These are phyloP conservation scores for Phytomonas sp. DNA, from an alignment of 208 protist species.

Conservation along the genomic window DNA sequence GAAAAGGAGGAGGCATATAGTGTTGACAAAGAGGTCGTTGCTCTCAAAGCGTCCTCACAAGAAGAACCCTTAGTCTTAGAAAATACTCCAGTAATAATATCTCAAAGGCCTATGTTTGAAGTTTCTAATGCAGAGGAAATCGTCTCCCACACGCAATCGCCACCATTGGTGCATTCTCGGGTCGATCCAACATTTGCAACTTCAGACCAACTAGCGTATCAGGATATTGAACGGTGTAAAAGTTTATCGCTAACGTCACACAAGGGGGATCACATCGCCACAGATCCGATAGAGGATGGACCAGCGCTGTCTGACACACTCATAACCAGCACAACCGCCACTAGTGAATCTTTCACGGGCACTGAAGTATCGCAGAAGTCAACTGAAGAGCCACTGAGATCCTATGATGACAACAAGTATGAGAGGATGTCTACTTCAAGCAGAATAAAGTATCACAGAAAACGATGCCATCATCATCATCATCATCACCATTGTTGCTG, in stretches of 20 bases:
- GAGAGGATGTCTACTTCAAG: not conserved
- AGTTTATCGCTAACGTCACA: not conserved
- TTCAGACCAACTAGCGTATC: not conserved
- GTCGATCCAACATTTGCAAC: not conserved
- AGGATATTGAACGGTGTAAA: not conserved
- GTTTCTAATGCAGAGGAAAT: not conserved
- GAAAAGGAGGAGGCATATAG: not conserved
- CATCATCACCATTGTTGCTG: not conserved
- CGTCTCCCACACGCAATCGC: not conserved
- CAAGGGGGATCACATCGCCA: not conserved
- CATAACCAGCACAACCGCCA: conserved; percentile 66
- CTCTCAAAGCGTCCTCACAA: not conserved
- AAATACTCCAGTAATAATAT: not conserved
- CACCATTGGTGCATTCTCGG: not conserved
- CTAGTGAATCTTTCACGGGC: conserved; percentile 8
- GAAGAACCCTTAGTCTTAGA: not conserved
- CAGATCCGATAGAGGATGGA: conserved; percentile 19
- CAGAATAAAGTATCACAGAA: not conserved
- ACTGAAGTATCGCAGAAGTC: not conserved
- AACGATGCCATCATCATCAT: not conserved
- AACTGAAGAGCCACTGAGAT: not conserved
- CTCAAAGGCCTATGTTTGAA: not conserved
- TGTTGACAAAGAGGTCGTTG: not conserved
- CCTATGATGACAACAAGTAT: not conserved
- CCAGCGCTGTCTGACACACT: conserved; percentile 35